Percentiles rank a stretch among this genome's conserved stretches.
These are phyloP conservation scores for Akebia trifoliata DNA, from an alignment of 164 flowering plant species.

Conservation along the genomic window DNA sequence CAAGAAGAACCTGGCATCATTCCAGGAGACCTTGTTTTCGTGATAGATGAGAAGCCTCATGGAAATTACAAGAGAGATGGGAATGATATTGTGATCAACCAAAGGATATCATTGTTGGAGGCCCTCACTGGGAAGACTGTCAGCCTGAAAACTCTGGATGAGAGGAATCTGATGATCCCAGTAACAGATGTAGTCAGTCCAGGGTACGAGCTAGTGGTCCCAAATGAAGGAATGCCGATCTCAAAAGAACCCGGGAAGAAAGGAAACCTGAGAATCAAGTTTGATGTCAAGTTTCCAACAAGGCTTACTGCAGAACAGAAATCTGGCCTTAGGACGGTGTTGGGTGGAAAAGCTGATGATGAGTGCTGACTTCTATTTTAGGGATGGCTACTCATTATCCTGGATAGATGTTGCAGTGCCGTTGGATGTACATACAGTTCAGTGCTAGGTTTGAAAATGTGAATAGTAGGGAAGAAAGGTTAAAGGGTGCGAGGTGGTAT, in stretches of 20 bases:
- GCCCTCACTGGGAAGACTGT: slow-evolving; percentile 82
- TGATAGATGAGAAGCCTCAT: slow-evolving; percentile 83
- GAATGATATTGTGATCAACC: slow-evolving; percentile 61
- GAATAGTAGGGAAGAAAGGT: no score
- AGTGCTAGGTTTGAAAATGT: no score
- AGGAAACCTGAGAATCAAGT: slow-evolving; percentile 68
- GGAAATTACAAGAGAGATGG: slow-evolving; percentile 66
- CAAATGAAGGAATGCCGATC: slow-evolving; percentile 92
- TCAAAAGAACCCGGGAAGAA: slow-evolving; percentile 75
- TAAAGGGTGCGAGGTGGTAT: no score
- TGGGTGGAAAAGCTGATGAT: slow-evolving; percentile 47
- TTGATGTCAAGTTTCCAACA: slow-evolving; percentile 75
- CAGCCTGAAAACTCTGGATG: slow-evolving; percentile 63
- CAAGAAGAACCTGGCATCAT: slow-evolving; percentile 58
- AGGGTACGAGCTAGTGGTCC: slow-evolving; percentile 59
- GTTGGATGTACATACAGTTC: no score
- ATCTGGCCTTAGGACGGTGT: slow-evolving; percentile 52
- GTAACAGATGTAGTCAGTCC: slow-evolving; percentile 66
- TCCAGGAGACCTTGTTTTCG: slow-evolving; percentile 79
- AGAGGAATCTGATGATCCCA: slow-evolving; percentile 51
- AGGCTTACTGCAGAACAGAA: slow-evolving; percentile 75
- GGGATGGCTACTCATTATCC: no score
- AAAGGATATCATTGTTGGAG: slow-evolving; percentile 61
- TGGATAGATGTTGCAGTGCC: no score
- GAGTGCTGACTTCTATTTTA: no score